Conservation (phyloP, 2,329 filamentous ascomycete species). For the Xylariaceae sp. region DNA sequence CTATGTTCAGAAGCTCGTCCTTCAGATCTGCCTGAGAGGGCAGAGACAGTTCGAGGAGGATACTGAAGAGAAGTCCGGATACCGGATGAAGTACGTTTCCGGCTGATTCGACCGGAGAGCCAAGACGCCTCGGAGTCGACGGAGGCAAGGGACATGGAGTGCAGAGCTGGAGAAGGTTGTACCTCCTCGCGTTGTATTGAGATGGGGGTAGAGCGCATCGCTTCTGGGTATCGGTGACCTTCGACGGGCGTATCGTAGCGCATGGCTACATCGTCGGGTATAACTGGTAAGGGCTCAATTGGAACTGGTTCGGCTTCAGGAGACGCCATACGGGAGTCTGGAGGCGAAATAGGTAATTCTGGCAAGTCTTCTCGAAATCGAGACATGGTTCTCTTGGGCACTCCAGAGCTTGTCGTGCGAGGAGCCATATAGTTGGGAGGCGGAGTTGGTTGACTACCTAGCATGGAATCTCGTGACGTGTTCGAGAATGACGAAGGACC, state of each 20-base stretch:
- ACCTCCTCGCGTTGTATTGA: constrained; percentile 51
- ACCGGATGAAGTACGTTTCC: constrained; percentile 55
- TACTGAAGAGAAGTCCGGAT: constrained; percentile 50
- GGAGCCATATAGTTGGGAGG: constrained; percentile 43
- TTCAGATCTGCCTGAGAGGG: constrained; percentile 60
- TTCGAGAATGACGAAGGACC: constrained; percentile 86
- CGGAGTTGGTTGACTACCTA: constrained; percentile 49
- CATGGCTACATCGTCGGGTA: constrained; percentile 43
- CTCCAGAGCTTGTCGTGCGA: constrained; percentile 48
- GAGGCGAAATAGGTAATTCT: constrained; percentile 84
- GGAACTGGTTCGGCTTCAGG: constrained; percentile 65
- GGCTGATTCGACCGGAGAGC: constrained; percentile 77
- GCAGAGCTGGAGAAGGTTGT: constrained; percentile 61
- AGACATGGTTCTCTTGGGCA: constrained; percentile 82
- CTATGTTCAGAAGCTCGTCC: constrained; percentile 47
- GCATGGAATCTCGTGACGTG: constrained; percentile 86
- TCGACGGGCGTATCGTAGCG: constrained; percentile 58
- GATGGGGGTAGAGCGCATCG: constrained; percentile 53
- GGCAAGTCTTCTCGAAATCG: constrained; percentile 93
- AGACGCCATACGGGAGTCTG: constrained; percentile 80
- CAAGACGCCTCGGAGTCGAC: constrained; percentile 96
- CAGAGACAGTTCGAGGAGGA: constrained; percentile 56
- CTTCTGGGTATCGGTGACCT: constrained; percentile 46
- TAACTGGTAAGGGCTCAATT: constrained; percentile 44
- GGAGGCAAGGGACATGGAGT: constrained; percentile 88